These are phyloP conservation scores for Trichoderma sp. DNA, from an alignment of 2,329 filamentous ascomycete genomes.

Conservation along the genomic window DNA sequence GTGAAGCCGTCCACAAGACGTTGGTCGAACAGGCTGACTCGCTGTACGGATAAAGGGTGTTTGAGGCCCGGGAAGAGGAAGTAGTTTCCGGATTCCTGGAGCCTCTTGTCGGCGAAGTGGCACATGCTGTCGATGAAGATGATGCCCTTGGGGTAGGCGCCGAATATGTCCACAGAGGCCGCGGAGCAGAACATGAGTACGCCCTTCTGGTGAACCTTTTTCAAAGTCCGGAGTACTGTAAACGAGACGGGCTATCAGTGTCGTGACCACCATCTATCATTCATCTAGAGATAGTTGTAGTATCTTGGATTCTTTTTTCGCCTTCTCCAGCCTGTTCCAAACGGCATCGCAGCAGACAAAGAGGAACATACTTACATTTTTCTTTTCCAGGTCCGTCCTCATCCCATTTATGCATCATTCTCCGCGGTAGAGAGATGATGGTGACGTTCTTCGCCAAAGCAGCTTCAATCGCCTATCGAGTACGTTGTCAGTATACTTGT, in stretches of 20 bases:
- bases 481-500: neutral
- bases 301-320: too few relatives aligned
- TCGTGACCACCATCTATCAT: too few relatives aligned
- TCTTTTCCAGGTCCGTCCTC: neutral
- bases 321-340: too few relatives aligned
- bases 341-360: neutral
- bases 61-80: too few relatives aligned
- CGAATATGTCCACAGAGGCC: neutral
- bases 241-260: too few relatives aligned
- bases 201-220: neutral
- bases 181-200: neutral
- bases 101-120: too few relatives aligned
- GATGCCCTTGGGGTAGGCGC: neutral
- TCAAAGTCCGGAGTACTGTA: neutral
- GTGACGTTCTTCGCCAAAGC: neutral
- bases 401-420: neutral
- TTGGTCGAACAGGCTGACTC: too few relatives aligned
- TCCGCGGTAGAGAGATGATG: conserved; percentile 4
- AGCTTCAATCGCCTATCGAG: neutral
- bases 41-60: too few relatives aligned
- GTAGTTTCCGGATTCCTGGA: too few relatives aligned
- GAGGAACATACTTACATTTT: neutral
- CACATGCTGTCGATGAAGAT: too few relatives aligned
- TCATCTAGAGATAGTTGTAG: too few relatives aligned
- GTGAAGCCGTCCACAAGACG: too few relatives aligned